Evolutionary conservation across 2,329 filamentous ascomycete species (phyloP).

Genomic region (Clonostachys chloroleuca): DNA sequence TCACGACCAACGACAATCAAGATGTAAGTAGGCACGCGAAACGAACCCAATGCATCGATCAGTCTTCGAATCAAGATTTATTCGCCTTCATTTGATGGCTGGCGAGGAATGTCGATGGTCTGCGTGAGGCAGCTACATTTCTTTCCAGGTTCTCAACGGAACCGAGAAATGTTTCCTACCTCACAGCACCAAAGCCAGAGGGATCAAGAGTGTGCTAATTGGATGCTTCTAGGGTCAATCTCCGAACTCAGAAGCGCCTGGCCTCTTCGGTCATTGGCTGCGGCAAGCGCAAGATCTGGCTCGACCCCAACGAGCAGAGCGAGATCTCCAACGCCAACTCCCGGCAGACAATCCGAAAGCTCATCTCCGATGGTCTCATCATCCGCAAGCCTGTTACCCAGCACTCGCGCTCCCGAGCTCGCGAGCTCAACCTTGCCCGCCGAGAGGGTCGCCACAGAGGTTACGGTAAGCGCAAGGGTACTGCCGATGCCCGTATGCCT

Average conservation of each 20-base stretch:
- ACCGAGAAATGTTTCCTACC: not conserved
- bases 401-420: conserved; percentile 96
- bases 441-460: conserved; percentile 96
- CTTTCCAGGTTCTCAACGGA: not conserved
- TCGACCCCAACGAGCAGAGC: conserved; percentile 98
- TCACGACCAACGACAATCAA: conserved; percentile 34
- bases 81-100: too few species aligned
- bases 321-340: conserved; percentile 99
- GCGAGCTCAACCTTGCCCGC: conserved; percentile 91
- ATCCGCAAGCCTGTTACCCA: conserved; percentile 99
- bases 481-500: conserved; percentile 98
- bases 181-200: not conserved
- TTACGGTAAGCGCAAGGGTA: conserved; percentile 99
- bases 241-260: conserved; percentile 99
- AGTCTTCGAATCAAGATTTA: too few species aligned
- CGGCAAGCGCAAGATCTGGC: conserved; percentile 99
- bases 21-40: conserved; percentile 29
- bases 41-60: too few species aligned
- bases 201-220: not conserved
- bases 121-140: too few species aligned
- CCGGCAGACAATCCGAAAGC: conserved; percentile 99
- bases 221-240: conserved; percentile 76
- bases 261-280: conserved; percentile 97
- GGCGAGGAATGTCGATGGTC: too few species aligned
- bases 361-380: conserved; percentile 99